These are phyloP conservation scores for Blastobotrys mokoenaii DNA, from an alignment of 805 yeast species.

Conservation along the genomic window DNA sequence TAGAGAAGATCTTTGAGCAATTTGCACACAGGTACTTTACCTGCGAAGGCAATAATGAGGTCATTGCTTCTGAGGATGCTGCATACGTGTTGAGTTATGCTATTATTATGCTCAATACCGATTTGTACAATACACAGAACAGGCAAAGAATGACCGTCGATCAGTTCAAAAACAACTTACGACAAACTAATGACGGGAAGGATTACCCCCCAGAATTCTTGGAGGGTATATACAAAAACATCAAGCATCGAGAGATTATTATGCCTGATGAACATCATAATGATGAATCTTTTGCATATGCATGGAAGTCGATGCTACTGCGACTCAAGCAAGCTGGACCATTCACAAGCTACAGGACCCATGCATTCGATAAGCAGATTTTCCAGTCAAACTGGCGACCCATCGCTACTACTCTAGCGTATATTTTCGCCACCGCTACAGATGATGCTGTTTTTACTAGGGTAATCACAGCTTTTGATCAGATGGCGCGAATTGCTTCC, in stretches of 20 bases:
- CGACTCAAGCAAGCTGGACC: constrained; percentile 20
- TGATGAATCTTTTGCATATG: constrained; percentile 84
- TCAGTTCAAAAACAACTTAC: constrained; percentile 68
- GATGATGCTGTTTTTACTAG: constrained; percentile 86
- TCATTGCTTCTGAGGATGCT: constrained; percentile 69
- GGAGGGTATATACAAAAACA: constrained; percentile 69
- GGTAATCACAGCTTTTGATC: constrained; percentile 82
- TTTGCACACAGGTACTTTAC: constrained; percentile 75
- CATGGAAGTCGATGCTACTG: constrained; percentile 33
- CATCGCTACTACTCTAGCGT: constrained; percentile 63
- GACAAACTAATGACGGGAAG: constrained; percentile 62
- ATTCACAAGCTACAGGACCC: constrained; percentile 6
- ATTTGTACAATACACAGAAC: constrained; percentile 85
- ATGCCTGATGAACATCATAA: constrained; percentile 98
- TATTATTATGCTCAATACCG: constrained; percentile 89
- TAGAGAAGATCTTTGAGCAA: constrained; percentile 81
- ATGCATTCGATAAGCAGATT: constrained; percentile 60
- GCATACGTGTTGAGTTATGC: constrained; percentile 88
- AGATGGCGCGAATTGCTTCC: constrained; percentile 69
- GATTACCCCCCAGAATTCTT: constrained; percentile 86
- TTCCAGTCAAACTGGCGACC: constrained; percentile 57
- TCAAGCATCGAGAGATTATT: constrained; percentile 78
- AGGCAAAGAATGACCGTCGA: constrained; percentile 85
- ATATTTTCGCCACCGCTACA: constrained; percentile 75
- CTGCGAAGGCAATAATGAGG: constrained; percentile 40